Conservation (phyloP, 371 early-diverging fungal species). For the Actinomortierella ambigua region DNA sequence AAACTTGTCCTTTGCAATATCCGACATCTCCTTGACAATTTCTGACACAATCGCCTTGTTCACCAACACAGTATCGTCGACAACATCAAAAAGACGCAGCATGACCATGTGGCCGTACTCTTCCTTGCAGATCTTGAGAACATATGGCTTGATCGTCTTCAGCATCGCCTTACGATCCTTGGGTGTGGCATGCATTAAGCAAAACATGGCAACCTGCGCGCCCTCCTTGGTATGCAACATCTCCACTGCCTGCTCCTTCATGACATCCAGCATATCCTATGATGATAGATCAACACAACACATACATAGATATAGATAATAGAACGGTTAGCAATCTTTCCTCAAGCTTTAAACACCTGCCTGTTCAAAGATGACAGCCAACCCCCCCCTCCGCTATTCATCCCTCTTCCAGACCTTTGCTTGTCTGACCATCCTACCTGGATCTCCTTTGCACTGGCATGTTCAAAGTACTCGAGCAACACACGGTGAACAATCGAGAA, state of each 20-base stretch:
- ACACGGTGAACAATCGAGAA: conserved; percentile 89
- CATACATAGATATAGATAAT: neutral
- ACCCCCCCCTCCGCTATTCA: no score
- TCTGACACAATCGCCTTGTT: conserved; percentile 76
- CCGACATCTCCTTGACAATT: conserved; percentile 59
- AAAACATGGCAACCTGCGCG: conserved; percentile 81
- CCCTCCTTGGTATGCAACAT: conserved; percentile 94
- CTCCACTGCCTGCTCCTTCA: conserved; percentile 85
- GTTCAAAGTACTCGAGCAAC: conserved; percentile 80
- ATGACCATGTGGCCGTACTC: conserved; percentile 92
- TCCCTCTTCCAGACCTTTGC: no score
- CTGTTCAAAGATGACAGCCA: neutral
- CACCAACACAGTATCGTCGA: conserved; percentile 94
- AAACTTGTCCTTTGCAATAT: conserved; percentile 70
- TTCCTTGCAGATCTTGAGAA: conserved; percentile 83
- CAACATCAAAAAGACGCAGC: conserved; percentile 81
- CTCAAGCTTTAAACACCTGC: neutral
- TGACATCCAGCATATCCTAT: conserved; percentile 70
- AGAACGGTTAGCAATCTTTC: neutral
- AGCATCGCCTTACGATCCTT: conserved; percentile 91
- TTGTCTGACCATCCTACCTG: conserved; percentile 48
- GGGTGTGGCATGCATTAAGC: conserved; percentile 74
- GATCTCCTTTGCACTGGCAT: conserved; percentile 64
- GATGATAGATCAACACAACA: neutral
- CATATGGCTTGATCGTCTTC: conserved; percentile 84